These are phyloP conservation scores for Xylariaceae sp. DNA, from an alignment of 2,329 filamentous ascomycete genomes.

Conservation along the genomic window DNA sequence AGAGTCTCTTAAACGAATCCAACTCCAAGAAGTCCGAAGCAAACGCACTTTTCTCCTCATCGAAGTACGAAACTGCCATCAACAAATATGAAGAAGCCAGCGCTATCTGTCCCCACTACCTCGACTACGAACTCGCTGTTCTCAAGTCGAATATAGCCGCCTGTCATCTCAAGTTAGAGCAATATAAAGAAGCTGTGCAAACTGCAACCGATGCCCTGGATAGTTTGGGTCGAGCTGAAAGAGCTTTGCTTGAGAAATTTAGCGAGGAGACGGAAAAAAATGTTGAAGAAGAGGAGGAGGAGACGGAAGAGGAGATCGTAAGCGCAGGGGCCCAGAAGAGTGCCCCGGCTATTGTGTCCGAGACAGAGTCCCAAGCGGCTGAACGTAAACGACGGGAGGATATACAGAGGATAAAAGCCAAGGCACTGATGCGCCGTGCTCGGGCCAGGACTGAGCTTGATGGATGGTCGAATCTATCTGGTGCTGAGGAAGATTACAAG, in stretches of 20 bases:
- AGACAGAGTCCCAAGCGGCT: slow-evolving; percentile 27
- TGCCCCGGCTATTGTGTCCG: slow-evolving; percentile 35
- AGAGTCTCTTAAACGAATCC: slow-evolving; percentile 66
- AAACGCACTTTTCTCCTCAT: slow-evolving; percentile 70
- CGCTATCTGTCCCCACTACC: slow-evolving; percentile 71
- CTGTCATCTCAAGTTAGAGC: slow-evolving; percentile 75
- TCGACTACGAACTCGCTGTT: slow-evolving; percentile 83
- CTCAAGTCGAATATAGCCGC: slow-evolving; percentile 84
- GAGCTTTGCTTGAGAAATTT: slow-evolving; percentile 30
- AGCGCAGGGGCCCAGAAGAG: slow-evolving; percentile 52
- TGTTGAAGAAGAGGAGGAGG: slow-evolving; percentile 40
- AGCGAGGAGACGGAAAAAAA: slow-evolving; percentile 42
- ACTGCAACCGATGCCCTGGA: slow-evolving; percentile 69
- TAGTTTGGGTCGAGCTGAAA: slow-evolving; percentile 58
- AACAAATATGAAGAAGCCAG: slow-evolving; percentile 77
- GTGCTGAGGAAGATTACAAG: slow-evolving; percentile 76
- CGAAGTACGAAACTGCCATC: slow-evolving; percentile 71
- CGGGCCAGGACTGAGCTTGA: slow-evolving; percentile 64
- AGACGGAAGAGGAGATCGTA: slow-evolving; percentile 52
- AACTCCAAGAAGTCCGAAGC: slow-evolving; percentile 67
- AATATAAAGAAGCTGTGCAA: slow-evolving; percentile 79
- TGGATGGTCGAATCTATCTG: slow-evolving; percentile 74
- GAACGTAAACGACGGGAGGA: slow-evolving; percentile 48
- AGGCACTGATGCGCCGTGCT: slow-evolving; percentile 75
- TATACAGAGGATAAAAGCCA: slow-evolving; percentile 70